Base-by-base conservation (phyloP, 2,329 filamentous ascomycete species). In the Fusarium palustre region DNA sequence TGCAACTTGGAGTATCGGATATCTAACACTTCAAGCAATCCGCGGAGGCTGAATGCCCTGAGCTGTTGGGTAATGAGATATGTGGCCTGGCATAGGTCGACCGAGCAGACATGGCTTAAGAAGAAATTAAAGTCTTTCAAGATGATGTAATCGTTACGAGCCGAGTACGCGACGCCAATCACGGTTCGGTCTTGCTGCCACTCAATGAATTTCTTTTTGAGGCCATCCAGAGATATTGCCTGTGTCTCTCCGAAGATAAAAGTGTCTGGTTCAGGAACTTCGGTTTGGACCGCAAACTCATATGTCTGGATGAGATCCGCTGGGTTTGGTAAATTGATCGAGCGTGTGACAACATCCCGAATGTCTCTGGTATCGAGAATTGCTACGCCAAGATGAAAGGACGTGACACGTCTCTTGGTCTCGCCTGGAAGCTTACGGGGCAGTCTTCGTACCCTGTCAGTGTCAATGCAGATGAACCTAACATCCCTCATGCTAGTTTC, bases 311-410 rank as follows among this genome's bases (percentile, higher is more conserved):
- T 53, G 30, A 49, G 38, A 18, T 49, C 25, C 15, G 50, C 36
- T 16, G 33, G 42, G 28, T 59, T 42, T 9, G 47, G 31, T 16
- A 54, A 22, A 8, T 42, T 18, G 12, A 20, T 22, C 16, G 22
- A 11, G 7, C 46, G 34, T 7, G 5, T 15, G 18, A 41, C 18
- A 13, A 61, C 15, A 24, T 55, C 42, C 31, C 36, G 42, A 10
- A 68, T 18, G 25, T 50, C 42, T 25, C 36, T 34, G 30, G 60
- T 66, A 25, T 68, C 66, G 12, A 68, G 47, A 20, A 69, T 55
- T 22, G 66, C 63, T 31, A 68, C 22, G 16, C 65, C 65, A 10
- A 69, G 10, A 18, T 68, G 65, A 22, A 65, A 38, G 16, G 61
- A 64, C 16, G 16, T 41, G 34, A 41, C 34, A 18, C 41, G 39